A percentile compares a stretch with the other conserved stretches of the same genome.
Evolutionary conservation across 768 basidiomycete species (phyloP).

Genomic region (Lactarius hengduanensis): DNA sequence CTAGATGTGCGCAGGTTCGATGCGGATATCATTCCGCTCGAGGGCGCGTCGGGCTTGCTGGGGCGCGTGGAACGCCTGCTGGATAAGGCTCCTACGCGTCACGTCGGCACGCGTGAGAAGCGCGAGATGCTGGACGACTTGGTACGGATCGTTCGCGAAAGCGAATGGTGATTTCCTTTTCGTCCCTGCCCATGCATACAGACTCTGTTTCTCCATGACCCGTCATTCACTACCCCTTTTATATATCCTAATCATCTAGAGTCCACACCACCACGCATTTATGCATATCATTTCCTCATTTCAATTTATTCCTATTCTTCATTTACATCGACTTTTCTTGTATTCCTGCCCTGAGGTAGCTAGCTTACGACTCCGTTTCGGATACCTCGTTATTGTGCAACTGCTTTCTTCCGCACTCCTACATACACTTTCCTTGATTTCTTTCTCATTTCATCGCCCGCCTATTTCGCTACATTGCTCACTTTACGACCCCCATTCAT

Average conservation of each 20-base stretch:
- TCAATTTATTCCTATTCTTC: conserved; percentile 26
- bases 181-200: not conserved
- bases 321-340: not conserved
- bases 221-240: not conserved
- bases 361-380: not conserved
- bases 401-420: not conserved
- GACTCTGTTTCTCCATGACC: not conserved
- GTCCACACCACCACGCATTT: conserved; percentile 3
- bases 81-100: conserved; percentile 41
- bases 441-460: not conserved
- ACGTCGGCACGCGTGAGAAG: conserved; percentile 46
- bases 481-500: not conserved
- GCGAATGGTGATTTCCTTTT: conserved; percentile 20
- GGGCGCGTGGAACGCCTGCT: conserved; percentile 61
- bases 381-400: not conserved
- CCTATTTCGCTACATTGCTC: not conserved
- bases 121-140: conserved; percentile 28
- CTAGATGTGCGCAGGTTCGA: conserved; percentile 75
- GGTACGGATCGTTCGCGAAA: conserved; percentile 27
- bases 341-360: conserved; percentile 3
- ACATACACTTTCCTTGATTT: not conserved
- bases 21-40: conserved; percentile 69
- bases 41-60: conserved; percentile 71
- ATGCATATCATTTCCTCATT: conserved; percentile 7
- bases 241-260: conserved; percentile 20